Evolutionary conservation across 305 asterid genomes (phyloP), one percentile per base, ranked within the genome.

Genomic region (Fraxinus nigra): DNA sequence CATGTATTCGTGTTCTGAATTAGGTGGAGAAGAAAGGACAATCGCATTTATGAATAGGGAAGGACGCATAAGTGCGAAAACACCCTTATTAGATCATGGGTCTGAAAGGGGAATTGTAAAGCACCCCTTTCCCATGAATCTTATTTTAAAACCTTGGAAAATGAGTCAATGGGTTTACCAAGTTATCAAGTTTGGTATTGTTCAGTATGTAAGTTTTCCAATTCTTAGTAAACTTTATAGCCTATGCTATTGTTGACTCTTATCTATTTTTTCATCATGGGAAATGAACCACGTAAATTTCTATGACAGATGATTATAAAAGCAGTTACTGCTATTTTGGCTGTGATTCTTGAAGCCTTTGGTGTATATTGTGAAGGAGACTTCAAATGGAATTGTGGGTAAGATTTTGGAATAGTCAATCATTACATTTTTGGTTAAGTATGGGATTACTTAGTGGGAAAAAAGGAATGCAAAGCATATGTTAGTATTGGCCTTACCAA

Each of bases 381-480:
- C 80, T 96, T 96, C 89, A 91, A 85, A 88, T 92, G 91, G 98
- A 92, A 92, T 83, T 96, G 99, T 85, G 99, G 99, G 99, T 96
- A 90, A 86, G 99, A 81, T 79, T 30, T 32, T 78, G 77, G 75
- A 16, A 38, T 79, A 72, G 63, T 82, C 65, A 48, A 18, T 59
- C 13, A 40, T 69, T 79, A 72, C 82, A 51, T 18, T 30, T 85
- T 67, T 56, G 20, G 26, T 43, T 70, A 54, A 16, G 9, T 61
- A 46, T 33, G 11, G 54, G 48, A 8, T 37, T 77, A n/a, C 38
- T 18, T 20, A 7, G 11, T 59, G 3, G 13, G 51, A 72, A 74
- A 63, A 13, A 56, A 34, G 32, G 69, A 35, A 70, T 72, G 73
- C 75, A 46, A 75, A 35, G 43, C 76, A 54, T 67, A 84, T 78